Evolutionary conservation across 768 basidiomycete species (phyloP).

Genomic region (Lentinula lateritia): DNA sequence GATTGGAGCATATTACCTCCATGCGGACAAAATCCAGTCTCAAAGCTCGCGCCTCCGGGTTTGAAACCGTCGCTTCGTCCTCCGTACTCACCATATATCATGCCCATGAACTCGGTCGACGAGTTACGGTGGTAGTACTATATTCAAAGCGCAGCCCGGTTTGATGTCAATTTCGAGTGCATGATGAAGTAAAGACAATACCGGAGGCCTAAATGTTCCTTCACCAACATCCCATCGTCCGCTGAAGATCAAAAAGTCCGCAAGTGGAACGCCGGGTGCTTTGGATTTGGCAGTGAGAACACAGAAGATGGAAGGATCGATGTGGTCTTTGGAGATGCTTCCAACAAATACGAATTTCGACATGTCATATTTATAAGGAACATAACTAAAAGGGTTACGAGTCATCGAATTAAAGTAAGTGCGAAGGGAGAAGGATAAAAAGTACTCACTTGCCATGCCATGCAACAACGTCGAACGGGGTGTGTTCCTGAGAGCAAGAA

Average conservation of each 20-base stretch:
- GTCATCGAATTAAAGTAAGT: neutral
- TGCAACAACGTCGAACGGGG: constrained; percentile 69
- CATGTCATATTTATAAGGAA: constrained; percentile 62
- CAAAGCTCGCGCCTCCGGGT: constrained; percentile 58
- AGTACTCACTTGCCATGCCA: constrained; percentile 59
- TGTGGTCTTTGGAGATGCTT: constrained; percentile 62
- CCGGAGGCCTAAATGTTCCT: constrained; percentile 57
- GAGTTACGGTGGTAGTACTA: constrained; percentile 65
- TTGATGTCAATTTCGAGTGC: neutral
- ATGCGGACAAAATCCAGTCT: constrained; percentile 61
- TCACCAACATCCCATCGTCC: constrained; percentile 60
- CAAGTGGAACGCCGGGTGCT: constrained; percentile 48
- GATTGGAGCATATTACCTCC: constrained; percentile 34
- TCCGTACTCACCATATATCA: constrained; percentile 58
- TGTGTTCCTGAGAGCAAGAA: constrained; percentile 51
- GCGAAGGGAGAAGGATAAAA: neutral
- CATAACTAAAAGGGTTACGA: constrained; percentile 34
- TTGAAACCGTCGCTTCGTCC: constrained; percentile 59
- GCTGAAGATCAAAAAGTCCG: constrained; percentile 62
- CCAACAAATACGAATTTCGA: constrained; percentile 62
- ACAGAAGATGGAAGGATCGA: constrained; percentile 66
- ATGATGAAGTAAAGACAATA: constrained; percentile 18
- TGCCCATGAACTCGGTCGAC: constrained; percentile 59
- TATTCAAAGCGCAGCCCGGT: neutral
- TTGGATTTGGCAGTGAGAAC: constrained; percentile 65